These are phyloP conservation scores for Cystobasidium sp. DNA, from an alignment of 1,284 basidiomycete species.

Conservation along the genomic window DNA sequence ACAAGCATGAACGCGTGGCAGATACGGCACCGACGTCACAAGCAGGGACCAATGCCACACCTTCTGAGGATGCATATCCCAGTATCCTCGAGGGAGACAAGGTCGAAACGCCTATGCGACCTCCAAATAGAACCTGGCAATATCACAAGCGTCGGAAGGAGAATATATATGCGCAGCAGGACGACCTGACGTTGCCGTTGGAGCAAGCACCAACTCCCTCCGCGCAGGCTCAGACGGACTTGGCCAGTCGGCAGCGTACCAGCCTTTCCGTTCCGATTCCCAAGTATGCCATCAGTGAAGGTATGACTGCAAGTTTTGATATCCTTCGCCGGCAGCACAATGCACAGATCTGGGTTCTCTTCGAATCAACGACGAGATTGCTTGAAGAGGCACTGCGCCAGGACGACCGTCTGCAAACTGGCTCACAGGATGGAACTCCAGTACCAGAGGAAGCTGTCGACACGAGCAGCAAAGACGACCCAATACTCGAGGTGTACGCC, in stretches of 20 bases:
- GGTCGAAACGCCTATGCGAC: constrained; percentile 38
- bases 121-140: constrained; percentile 32
- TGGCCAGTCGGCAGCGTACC: no score
- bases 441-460: no score
- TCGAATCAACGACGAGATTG: neutral
- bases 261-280: no score
- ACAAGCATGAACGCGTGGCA: neutral
- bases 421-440: no score
- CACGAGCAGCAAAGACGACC: no score
- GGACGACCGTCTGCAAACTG: neutral
- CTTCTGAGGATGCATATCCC: neutral
- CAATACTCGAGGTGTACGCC: no score
- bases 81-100: neutral
- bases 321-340: neutral
- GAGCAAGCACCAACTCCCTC: neutral
- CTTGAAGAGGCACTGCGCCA: neutral
- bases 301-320: neutral
- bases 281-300: no score
- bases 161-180: neutral
- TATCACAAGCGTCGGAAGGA: constrained; percentile 1
- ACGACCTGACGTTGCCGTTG: no score
- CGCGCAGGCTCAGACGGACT: no score
- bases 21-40: neutral
- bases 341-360: neutral
- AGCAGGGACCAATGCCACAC: neutral